Evolutionary conservation across 768 basidiomycete genomes (phyloP), one percentile per base, ranked within the genome.

Genomic region (Suillus sp.): DNA sequence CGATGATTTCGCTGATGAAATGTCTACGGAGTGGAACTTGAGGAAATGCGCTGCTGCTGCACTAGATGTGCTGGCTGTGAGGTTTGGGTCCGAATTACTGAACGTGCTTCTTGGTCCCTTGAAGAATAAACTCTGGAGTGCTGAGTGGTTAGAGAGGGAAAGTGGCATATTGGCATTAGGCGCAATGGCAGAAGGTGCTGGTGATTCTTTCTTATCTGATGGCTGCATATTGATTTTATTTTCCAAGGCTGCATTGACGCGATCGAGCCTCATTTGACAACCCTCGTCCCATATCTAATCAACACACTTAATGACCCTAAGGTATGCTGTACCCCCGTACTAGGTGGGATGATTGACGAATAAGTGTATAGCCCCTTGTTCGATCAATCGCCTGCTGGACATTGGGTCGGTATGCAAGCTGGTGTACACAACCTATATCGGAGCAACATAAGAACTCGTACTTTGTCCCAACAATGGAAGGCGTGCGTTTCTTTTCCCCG

Each of bases 321-420:
- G 87, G 96, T 93, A 71, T 63, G 78, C 69, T 14, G 56, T 25
- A 59, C 50, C 42, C 64, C 66, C 59, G n/a, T 40, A 16, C 18
- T 62, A 43, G 62, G 54, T 53, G 60, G 62, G 50, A 45, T 50
- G 40, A 59, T 34, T 56, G 9, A 66, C 60, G 35, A 40, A 64
- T 57, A 30, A 62, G 7, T 63, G 43, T 59, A 32, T 74, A 96
- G 93, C 96, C 97, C 22, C 90, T 99, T 45, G 93, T 99, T 10
- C 90, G 97, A 62, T 98, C 97, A 2, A 99, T 99, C 71, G 95
- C 96, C 18, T 99, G 97, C 75, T 99, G 97, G 97, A 98, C 96
- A 0, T 83, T 99, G n/a, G 96, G 97, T 18, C 90, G 97, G 58
- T 99, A 99, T 77, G 94, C 96, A 37, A 94, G 92, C 71, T 99